A percentile compares a stretch with the other conserved stretches of the same genome.
Evolutionary conservation across 2,329 filamentous ascomycete species (phyloP).

Genomic region (Colletotrichum sp.): DNA sequence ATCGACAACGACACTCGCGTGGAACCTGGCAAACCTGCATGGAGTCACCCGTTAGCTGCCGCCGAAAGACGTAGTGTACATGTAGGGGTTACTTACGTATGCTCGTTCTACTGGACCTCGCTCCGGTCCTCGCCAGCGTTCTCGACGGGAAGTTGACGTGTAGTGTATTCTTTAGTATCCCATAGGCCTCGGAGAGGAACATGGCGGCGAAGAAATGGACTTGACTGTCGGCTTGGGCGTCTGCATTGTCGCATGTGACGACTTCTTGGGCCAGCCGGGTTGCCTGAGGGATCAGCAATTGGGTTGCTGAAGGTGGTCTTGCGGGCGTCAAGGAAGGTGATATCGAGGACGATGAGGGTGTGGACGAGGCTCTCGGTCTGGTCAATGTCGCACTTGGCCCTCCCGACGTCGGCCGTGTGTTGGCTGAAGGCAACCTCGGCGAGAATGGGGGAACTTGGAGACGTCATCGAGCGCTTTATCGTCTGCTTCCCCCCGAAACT

Average conservation of each 20-base stretch:
- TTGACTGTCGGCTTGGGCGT: not conserved
- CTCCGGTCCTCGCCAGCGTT: not conserved
- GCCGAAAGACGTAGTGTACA: not conserved
- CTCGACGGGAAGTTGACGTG: not conserved
- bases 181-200: not conserved
- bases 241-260: not conserved
- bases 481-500: not conserved
- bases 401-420: not conserved
- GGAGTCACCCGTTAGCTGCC: not conserved
- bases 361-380: not conserved
- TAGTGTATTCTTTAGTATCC: not conserved
- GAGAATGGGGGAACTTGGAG: not conserved
- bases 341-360: not conserved
- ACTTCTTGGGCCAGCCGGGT: not conserved
- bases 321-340: not conserved
- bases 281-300: not conserved
- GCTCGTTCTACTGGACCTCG: not conserved
- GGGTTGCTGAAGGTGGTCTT: not conserved
- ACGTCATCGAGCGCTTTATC: not conserved
- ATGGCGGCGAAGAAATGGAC: not conserved
- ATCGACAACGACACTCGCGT: not conserved
- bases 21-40: not conserved
- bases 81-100: not conserved
- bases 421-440: not conserved
- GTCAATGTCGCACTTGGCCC: not conserved